Conservation (phyloP, 2,329 filamentous ascomycete species). For the Xylaria hypoxylon region DNA sequence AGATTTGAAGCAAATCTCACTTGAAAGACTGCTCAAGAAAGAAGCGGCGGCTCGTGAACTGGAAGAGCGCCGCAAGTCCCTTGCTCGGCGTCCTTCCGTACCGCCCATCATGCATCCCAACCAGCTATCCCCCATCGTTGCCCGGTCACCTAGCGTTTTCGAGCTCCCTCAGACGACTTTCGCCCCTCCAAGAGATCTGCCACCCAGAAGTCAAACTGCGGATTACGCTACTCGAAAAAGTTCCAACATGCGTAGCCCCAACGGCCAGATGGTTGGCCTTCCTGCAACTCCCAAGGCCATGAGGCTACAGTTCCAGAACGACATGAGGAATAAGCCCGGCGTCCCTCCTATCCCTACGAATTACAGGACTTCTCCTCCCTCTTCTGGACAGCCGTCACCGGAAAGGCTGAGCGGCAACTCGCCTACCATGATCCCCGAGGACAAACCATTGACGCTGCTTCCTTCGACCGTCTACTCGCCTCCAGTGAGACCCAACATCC, state of each 20-base stretch:
- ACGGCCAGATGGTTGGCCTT: conserved; percentile 75
- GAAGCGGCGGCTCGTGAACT: conserved; percentile 85
- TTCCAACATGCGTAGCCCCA: conserved; percentile 61
- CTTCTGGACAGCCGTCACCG: conserved; percentile 54
- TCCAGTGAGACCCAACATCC: conserved; percentile 61
- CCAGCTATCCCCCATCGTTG: conserved; percentile 58
- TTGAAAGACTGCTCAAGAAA: conserved; percentile 74
- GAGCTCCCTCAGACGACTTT: conserved; percentile 60
- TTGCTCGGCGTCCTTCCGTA: conserved; percentile 82
- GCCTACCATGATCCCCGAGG: conserved; percentile 48
- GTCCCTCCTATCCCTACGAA: conserved; percentile 64
- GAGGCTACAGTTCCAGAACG: conserved; percentile 78
- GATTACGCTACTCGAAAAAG: conserved; percentile 64
- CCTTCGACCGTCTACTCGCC: conserved; percentile 72
- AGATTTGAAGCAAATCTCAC: conserved; percentile 66
- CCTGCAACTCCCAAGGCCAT: conserved; percentile 93
- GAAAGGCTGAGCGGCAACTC: conserved; percentile 47
- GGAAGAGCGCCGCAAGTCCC: conserved; percentile 86
- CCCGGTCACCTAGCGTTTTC: conserved; percentile 51
- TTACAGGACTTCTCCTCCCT: conserved; percentile 59
- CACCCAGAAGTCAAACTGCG: conserved; percentile 72
- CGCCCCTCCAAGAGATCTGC: conserved; percentile 57
- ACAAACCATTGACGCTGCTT: conserved; percentile 59
- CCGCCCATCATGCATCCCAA: conserved; percentile 83
- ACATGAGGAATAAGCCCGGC: conserved; percentile 65